A percentile compares a stretch with the other conserved stretches of the same genome.
phyloP scores from a whole-genome alignment of 2,329 filamentous ascomycete genomes.

The Fusarium tricinctum region DNA sequence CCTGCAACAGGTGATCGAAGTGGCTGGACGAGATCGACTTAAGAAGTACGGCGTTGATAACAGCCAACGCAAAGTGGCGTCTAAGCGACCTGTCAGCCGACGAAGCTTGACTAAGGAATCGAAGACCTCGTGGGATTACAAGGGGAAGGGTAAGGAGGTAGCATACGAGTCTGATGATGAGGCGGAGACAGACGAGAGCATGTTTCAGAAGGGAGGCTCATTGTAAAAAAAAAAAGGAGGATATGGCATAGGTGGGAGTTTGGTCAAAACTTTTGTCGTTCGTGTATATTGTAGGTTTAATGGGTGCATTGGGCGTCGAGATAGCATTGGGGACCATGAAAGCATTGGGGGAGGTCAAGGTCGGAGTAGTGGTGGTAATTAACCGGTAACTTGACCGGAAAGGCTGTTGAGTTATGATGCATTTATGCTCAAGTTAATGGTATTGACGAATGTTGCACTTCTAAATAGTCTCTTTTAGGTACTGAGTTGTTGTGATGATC shows the following conservation, averaged over 20 bases:
- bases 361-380: constrained; percentile 44
- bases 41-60: constrained; percentile 46
- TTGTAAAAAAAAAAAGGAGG: constrained; percentile 50
- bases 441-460: neutral
- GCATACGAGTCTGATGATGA: constrained; percentile 56
- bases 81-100: constrained; percentile 57
- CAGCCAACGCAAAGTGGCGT: constrained; percentile 48
- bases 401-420: constrained; percentile 32
- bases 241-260: constrained; percentile 34
- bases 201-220: constrained; percentile 59
- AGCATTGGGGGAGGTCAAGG: constrained; percentile 3
- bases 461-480: neutral
- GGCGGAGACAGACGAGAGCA: constrained; percentile 50
- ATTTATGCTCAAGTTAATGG: constrained; percentile 4
- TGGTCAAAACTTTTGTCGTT: constrained; percentile 21
- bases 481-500: neutral
- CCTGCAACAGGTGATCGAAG: constrained; percentile 51
- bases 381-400: constrained; percentile 28
- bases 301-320: constrained; percentile 44
- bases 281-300: constrained; percentile 23
- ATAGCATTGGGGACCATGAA: constrained; percentile 18
- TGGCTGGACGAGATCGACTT: constrained; percentile 52
- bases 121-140: constrained; percentile 54
- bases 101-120: constrained; percentile 59
- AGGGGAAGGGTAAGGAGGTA: constrained; percentile 65